These are phyloP conservation scores for Metarhizium brunneum DNA, from an alignment of 2,329 filamentous ascomycete genomes.

Conservation along the genomic window DNA sequence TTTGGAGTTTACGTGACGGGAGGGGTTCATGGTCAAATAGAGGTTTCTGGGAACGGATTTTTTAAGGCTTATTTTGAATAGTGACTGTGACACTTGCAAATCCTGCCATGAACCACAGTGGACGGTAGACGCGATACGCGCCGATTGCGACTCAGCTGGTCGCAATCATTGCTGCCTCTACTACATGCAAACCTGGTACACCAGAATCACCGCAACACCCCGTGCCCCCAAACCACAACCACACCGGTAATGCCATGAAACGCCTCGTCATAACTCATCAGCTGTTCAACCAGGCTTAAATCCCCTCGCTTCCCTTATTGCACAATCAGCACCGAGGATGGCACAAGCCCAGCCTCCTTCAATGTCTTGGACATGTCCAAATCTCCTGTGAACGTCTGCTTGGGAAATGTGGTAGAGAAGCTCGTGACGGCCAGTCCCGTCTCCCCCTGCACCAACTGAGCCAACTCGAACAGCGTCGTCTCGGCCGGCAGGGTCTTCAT, in stretches of 20 bases:
- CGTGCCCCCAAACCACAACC: background rate
- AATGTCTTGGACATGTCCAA: constrained; percentile 81
- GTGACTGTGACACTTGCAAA: background rate
- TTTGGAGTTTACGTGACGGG: constrained; percentile 26
- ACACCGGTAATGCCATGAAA: background rate
- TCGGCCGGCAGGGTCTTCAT: constrained; percentile 84
- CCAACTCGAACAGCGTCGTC: constrained; percentile 88
- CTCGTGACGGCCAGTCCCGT: constrained; percentile 60
- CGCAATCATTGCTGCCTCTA: no score
- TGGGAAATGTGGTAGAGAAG: constrained; percentile 81
- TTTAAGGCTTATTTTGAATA: background rate
- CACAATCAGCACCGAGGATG: constrained; percentile 82
- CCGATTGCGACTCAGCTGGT: no score
- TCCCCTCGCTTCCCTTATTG: constrained; percentile 27
- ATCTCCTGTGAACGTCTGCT: constrained; percentile 62
- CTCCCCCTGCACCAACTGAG: constrained; percentile 63
- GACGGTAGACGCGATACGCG: no score
- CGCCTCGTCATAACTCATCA: background rate
- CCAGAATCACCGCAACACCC: no score
- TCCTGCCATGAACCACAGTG: no score
- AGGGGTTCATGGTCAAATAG: constrained; percentile 25
- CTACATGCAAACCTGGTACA: no score
- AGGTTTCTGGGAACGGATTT: constrained; percentile 18
- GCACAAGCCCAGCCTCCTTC: constrained; percentile 83
- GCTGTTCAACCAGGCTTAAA: background rate